Conservation (phyloP, 1,284 basidiomycete genomes). For the Pseudozyma tsukubaensis region DNA sequence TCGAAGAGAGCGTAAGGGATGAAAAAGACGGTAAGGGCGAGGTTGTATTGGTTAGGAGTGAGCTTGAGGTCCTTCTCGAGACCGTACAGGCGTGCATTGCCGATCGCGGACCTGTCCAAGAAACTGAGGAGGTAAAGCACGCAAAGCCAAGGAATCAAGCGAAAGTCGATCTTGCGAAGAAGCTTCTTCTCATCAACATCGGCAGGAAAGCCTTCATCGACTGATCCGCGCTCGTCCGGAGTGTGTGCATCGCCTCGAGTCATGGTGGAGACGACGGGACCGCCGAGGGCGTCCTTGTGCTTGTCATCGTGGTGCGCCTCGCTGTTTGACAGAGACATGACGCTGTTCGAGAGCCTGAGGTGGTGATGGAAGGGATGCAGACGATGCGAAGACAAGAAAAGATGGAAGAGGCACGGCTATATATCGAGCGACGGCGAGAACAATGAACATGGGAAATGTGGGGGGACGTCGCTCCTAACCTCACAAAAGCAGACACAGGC, state of each 20-base stretch:
- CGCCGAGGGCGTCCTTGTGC: slow-evolving; percentile 12
- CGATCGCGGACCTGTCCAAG: slow-evolving; percentile 39
- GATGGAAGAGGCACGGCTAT: neutral
- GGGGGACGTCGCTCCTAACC: no score
- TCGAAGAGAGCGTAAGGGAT: slow-evolving; percentile 34
- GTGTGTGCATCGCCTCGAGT: slow-evolving; percentile 13
- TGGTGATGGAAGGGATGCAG: neutral
- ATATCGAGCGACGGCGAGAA: no score
- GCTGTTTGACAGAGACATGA: slow-evolving; percentile 29
- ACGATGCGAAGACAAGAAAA: neutral
- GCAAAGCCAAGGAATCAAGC: slow-evolving; percentile 51
- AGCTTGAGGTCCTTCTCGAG: slow-evolving; percentile 37
- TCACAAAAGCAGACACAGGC: no score
- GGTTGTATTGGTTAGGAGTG: slow-evolving; percentile 21
- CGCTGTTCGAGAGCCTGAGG: neutral
- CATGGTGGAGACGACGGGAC: slow-evolving; percentile 16
- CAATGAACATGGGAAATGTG: no score
- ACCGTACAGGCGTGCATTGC: slow-evolving; percentile 28
- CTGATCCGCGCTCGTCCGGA: slow-evolving; percentile 7
- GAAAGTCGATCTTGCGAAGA: slow-evolving; percentile 69
- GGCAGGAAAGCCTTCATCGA: slow-evolving; percentile 26
- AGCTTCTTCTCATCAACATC: slow-evolving; percentile 68
- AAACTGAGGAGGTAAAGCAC: slow-evolving; percentile 1
- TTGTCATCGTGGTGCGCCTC: slow-evolving; percentile 29
- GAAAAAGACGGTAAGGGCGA: slow-evolving; percentile 43